Conservation (phyloP, 2,329 filamentous ascomycete species). For the Trichophyton verrucosum region DNA sequence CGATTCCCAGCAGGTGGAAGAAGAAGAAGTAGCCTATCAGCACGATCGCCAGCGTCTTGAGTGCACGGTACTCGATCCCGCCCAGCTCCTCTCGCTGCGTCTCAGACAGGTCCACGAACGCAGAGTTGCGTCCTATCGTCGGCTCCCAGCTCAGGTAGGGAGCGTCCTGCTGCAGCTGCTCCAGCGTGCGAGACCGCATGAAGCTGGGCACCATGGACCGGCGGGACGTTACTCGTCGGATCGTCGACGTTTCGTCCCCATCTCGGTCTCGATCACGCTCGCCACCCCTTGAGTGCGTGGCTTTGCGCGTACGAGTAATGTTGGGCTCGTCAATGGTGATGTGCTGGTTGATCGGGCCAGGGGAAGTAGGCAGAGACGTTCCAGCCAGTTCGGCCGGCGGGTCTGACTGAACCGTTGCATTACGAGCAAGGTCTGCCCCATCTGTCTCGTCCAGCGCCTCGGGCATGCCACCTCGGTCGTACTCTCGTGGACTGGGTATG, state of each 20-base stretch:
- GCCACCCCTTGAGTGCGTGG: conserved; percentile 25
- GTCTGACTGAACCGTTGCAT: conserved; percentile 18
- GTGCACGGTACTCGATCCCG: conserved; percentile 86
- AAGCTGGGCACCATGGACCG: conserved; percentile 23
- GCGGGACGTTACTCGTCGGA: conserved; percentile 16
- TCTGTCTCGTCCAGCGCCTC: conserved; percentile 36
- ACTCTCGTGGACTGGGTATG: conserved; percentile 85
- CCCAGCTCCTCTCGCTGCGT: conserved; percentile 90
- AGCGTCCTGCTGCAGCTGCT: conserved; percentile 31
- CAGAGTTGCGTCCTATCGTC: conserved; percentile 84
- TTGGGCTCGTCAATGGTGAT: conserved; percentile 39
- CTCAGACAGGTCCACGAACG: conserved; percentile 75
- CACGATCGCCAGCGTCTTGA: conserved; percentile 73
- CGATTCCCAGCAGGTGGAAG: conserved; percentile 64
- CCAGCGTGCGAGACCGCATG: conserved; percentile 27
- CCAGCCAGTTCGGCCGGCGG: conserved; percentile 8
- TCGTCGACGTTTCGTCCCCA: conserved; percentile 17
- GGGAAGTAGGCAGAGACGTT: conserved; percentile 18
- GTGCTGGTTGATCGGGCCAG: conserved; percentile 21
- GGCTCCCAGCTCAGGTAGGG: conserved; percentile 93
- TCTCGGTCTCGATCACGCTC: conserved; percentile 12
- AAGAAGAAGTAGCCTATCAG: conserved; percentile 69
- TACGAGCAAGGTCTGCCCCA: conserved; percentile 23
- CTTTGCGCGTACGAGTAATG: conserved; percentile 23
- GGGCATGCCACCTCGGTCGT: conserved; percentile 67